Base-by-base conservation (phyloP, 2,329 filamentous ascomycete species). In the Penicillium sp. region DNA sequence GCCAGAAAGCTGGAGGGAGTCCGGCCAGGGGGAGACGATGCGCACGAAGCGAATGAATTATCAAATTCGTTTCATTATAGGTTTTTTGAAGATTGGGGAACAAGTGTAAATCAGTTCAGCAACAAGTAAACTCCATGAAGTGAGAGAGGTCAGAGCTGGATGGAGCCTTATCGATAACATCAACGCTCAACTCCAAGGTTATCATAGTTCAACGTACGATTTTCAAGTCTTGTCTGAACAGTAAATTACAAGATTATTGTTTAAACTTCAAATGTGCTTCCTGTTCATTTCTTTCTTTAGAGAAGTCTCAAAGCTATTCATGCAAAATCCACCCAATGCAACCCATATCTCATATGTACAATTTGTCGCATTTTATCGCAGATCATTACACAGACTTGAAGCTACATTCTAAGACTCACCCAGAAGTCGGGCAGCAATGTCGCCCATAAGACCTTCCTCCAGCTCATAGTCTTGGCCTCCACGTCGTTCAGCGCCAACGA, bases 391-490 rank as follows among this genome's bases (percentile, higher is more conserved):
- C 14, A 48, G 40, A 58, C 36, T 19, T 39, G 14, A 29, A 26
- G 35, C 44, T 34, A 47, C 34, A 29, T 18, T 14, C 42, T 9
- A 42, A 51, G 16, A 59, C 73, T 97, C 92, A 35, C 89, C 89
- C 32, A 97, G 84, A 7, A 97, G 81, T 54, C 88, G 82, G 16
- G 91, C 90, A 0, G 90, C 96, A 59, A 97, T 87, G 63, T 96
- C 91, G 3, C 90, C 91, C 83, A 96, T 90, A 63, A 91, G 92
- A 1, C 87, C 91, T 66, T 94, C 89, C 68, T 95, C 90, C n/a
- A 96, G 78, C 65, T 90, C 86, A 70, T 95, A 94, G 68, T 94
- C 89, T 61, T 87, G 79, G 0, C 91, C 91, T 26, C 81, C 83
- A 62, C 88, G 90, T 16, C 84, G 83, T 59, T 93, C 89, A 61